Percentiles rank a stretch among this genome's conserved stretches.
Evolutionary conservation across 768 basidiomycete species (phyloP).

Genomic region (Tubosaeta sp.): DNA sequence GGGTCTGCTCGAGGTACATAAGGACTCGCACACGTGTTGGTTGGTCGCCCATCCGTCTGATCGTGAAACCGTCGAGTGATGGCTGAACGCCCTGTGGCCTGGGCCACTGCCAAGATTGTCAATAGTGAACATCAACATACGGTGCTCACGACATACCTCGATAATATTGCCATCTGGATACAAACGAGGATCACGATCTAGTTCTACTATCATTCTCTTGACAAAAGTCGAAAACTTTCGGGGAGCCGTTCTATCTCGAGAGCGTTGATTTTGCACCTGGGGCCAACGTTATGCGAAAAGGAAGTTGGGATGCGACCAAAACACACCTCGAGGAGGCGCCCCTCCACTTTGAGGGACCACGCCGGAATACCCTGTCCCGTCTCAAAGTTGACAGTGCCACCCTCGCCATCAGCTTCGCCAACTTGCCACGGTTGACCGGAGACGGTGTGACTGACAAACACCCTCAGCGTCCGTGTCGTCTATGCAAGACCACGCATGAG

Average conservation of each 20-base stretch:
- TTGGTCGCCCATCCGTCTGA: slow-evolving; percentile 76
- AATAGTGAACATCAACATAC: background rate
- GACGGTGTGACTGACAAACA: slow-evolving; percentile 86
- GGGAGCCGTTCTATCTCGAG: slow-evolving; percentile 55
- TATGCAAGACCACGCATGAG: slow-evolving; percentile 27
- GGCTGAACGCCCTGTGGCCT: slow-evolving; percentile 52
- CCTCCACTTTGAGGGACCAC: slow-evolving; percentile 86
- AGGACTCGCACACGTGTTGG: slow-evolving; percentile 76
- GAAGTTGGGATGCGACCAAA: background rate
- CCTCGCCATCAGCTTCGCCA: slow-evolving; percentile 33
- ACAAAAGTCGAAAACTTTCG: slow-evolving; percentile 86
- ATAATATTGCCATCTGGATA: slow-evolving; percentile 87
- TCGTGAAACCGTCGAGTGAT: slow-evolving; percentile 79
- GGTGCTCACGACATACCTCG: slow-evolving; percentile 50
- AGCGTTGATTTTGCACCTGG: slow-evolving; percentile 57
- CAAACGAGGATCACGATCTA: slow-evolving; percentile 77
- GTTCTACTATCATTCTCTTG: slow-evolving; percentile 78
- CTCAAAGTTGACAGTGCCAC: slow-evolving; percentile 54
- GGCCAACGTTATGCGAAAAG: background rate
- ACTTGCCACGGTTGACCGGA: slow-evolving; percentile 86
- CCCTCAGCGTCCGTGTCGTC: slow-evolving; percentile 78
- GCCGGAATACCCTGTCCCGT: slow-evolving; percentile 88
- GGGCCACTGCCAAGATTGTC: slow-evolving; percentile 49
- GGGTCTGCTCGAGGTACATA: slow-evolving; percentile 82
- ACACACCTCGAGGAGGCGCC: slow-evolving; percentile 75